phyloP scores from a whole-genome alignment of 768 basidiomycete genomes.

The Suillus spraguei region DNA sequence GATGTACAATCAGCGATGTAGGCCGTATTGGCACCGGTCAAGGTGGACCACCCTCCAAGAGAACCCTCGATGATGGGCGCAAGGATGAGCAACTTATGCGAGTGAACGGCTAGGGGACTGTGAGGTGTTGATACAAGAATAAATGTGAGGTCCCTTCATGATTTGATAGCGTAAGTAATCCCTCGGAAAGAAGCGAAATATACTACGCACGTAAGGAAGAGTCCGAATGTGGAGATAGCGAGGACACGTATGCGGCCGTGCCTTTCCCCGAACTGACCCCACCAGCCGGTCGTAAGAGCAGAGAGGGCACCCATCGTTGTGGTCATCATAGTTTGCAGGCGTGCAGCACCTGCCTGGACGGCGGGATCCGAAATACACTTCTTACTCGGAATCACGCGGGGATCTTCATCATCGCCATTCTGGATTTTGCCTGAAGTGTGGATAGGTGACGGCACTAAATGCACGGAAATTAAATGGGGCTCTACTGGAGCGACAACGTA shows the following conservation, averaged over 20 bases:
- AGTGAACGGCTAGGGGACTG: constrained; percentile 61
- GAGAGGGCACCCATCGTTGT: constrained; percentile 79
- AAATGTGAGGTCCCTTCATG: constrained; percentile 71
- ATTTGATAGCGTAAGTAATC: constrained; percentile 10
- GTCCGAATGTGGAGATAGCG: constrained; percentile 63
- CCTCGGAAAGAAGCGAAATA: constrained; percentile 34
- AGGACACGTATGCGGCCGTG: constrained; percentile 79
- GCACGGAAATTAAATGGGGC: constrained; percentile 16
- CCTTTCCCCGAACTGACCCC: constrained; percentile 80
- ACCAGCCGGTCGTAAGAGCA: constrained; percentile 83
- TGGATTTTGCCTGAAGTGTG: constrained; percentile 19
- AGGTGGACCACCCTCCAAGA: constrained; percentile 76
- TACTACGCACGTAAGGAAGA: constrained; percentile 66
- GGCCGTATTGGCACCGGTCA: constrained; percentile 63
- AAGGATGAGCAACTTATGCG: constrained; percentile 72
- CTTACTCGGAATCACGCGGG: constrained; percentile 38
- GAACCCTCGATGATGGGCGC: constrained; percentile 82
- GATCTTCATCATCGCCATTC: constrained; percentile 36
- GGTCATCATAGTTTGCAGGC: constrained; percentile 76
- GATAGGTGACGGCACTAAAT: constrained; percentile 15
- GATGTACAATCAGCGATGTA: constrained; percentile 81
- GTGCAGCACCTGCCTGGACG: constrained; percentile 70
- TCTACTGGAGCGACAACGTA: constrained; percentile 12
- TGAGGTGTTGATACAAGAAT: constrained; percentile 73
- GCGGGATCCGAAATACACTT: constrained; percentile 50